Base-by-base conservation (phyloP, 495 filamentous ascomycete genomes). In the Hypoxylon perforatum region DNA sequence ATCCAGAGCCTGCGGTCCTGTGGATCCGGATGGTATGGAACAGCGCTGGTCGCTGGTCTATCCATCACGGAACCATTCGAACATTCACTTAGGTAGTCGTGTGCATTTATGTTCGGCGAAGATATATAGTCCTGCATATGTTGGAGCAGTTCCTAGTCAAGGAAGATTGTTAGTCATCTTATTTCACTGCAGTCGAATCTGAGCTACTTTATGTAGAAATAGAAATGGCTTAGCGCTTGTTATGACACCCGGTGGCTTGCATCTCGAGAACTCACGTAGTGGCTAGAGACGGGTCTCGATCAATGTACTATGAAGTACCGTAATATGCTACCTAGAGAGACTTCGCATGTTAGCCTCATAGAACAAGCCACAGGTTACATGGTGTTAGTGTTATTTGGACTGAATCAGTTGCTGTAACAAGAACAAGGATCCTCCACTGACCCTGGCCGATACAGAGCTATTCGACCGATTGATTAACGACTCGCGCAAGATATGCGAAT, bases 401-500 rank as follows among this genome's bases (percentile, higher is more conserved):
- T 19, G 38, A 48, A 57, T 50, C 18, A 42, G 18, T 42, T 46
- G 23, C 35, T 6, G 7, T 1, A 28, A 28, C 25, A 3, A n/a
- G 35, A 51, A 28, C 60, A 52, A 50, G 60, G 65, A 61, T 68
- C 59, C 30, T 41, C 33, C 35, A 36, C 41, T 55, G 47, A 55
- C 57, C 66, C 61, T 50, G 52, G 66, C 39, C 22, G 52, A 53
- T 51, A 49, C 36, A 54, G 45, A 69, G 46, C 49, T 63, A 61
- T 60, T 61, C 60, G 49, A 59, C 52, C 59, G 53, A 69, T 69
- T 69, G 60, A 69, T 60, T 58, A 57, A 56, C 48, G 17, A 46
- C 57, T 57, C 17, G 56, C 30, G 61, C 57, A 56, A 61, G 66
- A 69, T 61, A 60, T 69, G 54, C 61, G 61, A 61, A 65, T 65